Evolutionary conservation across 1,284 basidiomycete genomes (phyloP).

Genomic region (Spongispora temasekensis): DNA sequence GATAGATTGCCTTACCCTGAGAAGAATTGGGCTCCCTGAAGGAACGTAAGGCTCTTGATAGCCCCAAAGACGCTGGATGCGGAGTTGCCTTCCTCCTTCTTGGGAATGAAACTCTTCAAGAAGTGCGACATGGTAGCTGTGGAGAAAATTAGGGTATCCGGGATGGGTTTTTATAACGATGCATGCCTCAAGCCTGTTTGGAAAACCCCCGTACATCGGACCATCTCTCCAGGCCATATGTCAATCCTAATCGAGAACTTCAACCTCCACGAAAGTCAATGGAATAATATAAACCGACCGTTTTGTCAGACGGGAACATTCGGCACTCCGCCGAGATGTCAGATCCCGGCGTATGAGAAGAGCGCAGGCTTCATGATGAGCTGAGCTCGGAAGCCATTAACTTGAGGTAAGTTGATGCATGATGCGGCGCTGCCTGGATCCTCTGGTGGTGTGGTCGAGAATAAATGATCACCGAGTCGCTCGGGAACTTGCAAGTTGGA

Average conservation of each 20-base stretch:
- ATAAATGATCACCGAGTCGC: too few relatives aligned
- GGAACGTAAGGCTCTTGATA: slow-evolving; percentile 42
- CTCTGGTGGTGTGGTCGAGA: too few relatives aligned
- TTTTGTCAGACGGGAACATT: neutral
- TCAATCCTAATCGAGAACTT: neutral
- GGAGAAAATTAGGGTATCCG: neutral
- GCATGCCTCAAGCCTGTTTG: neutral
- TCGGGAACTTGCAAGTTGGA: too few relatives aligned
- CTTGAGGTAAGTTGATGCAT: too few relatives aligned
- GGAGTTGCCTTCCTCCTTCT: slow-evolving; percentile 41
- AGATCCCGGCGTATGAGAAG: neutral
- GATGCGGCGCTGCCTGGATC: neutral
- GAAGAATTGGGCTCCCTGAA: slow-evolving; percentile 59
- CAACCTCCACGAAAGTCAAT: neutral
- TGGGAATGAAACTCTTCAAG: slow-evolving; percentile 47
- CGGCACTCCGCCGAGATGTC: neutral
- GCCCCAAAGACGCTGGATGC: slow-evolving; percentile 41
- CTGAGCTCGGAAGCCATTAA: neutral
- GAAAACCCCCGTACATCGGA: neutral
- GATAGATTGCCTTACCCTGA: slow-evolving; percentile 49
- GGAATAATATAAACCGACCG: neutral
- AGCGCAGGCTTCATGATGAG: neutral
- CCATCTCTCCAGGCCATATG: too few relatives aligned
- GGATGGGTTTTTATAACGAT: slow-evolving; percentile 18
- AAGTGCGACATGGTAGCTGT: slow-evolving; percentile 23